Evolutionary conservation across 768 basidiomycete genomes (phyloP).

Genomic region (Arthromyces matolae): DNA sequence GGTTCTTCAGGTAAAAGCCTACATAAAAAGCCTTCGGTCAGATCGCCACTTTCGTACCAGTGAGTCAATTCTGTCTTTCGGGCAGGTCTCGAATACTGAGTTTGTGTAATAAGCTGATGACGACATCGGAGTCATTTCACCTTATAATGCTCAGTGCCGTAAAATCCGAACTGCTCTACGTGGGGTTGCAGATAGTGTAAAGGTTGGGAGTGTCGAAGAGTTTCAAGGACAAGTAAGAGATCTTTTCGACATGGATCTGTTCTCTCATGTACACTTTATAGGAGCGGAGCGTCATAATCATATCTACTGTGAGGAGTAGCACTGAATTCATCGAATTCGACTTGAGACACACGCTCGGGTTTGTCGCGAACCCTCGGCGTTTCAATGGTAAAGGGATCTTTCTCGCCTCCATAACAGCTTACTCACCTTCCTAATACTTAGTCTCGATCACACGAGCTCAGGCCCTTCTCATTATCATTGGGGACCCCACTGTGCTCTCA

Average conservation of each 20-base stretch:
- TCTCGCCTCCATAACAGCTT: neutral
- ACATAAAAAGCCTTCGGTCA: constrained; percentile 36
- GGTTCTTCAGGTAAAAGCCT: constrained; percentile 47
- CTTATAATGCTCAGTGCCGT: constrained; percentile 59
- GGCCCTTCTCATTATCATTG: constrained; percentile 59
- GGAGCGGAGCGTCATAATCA: constrained; percentile 56
- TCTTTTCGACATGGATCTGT: too few species aligned
- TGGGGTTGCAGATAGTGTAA: constrained; percentile 35
- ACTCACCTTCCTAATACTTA: constrained; percentile 18
- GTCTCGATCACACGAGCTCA: constrained; percentile 67
- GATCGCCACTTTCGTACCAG: constrained; percentile 38
- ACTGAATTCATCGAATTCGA: constrained; percentile 46
- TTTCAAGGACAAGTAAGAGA: constrained; percentile 70
- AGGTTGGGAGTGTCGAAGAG: constrained; percentile 65
- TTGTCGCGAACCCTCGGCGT: constrained; percentile 51
- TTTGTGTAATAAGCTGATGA: constrained; percentile 28
- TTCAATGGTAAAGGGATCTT: constrained; percentile 52
- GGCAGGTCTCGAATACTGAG: neutral
- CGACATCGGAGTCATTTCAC: constrained; percentile 68
- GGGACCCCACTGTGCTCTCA: constrained; percentile 54
- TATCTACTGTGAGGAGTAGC: constrained; percentile 57
- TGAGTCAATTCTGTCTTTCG: constrained; percentile 22
- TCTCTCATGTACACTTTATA: constrained; percentile 23
- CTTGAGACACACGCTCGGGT: constrained; percentile 53
- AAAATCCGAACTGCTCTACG: constrained; percentile 43